Evolutionary conservation across 2,329 filamentous ascomycete species (phyloP), one percentile per base, ranked within the genome.

Genomic region (Arthrinium phaeospermum): DNA sequence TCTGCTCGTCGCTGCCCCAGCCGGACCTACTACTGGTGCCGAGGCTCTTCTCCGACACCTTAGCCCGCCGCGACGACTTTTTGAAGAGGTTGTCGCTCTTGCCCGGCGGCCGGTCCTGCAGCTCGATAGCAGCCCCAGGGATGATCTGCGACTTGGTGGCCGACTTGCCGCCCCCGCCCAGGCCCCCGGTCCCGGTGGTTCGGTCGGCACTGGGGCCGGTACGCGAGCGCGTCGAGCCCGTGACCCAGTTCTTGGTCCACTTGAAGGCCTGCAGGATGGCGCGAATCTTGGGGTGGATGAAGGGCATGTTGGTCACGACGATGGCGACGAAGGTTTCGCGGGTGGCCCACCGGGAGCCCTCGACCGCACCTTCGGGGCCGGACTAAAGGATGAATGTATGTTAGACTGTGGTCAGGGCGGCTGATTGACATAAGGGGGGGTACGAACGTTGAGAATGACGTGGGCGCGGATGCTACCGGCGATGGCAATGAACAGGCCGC

Each of bases 401-500:
- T 73, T 30, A 19, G 27, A 73, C n/a, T n/a, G n/a, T n/a, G n/a
- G n/a, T n/a, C n/a, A n/a, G n/a, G n/a, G n/a, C n/a, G n/a, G n/a
- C n/a, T n/a, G n/a, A n/a, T n/a, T n/a, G n/a, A n/a, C n/a, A n/a
- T n/a, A n/a, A n/a, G n/a, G n/a, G n/a, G n/a, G n/a, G n/a, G n/a
- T n/a, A n/a, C n/a, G n/a, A n/a, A 77, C 75, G 2, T 79, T 83
- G 27, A 86, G 75, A 46, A 87, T 86, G 30, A 85, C 77, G 1
- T 84, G 82, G 53, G 83, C 86, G 67, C 86, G 85, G 27, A 88
- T 79, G 70, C 85, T 84, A 1, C 85, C 85, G 37, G 83, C 83
- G 34, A 84, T 82, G 78, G 86, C 86, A 68, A 87, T 82, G 75
- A 88, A 86, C 34, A 86, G 75, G 7, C 84, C 86, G 27, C 85